Base-by-base conservation (phyloP, 176 grass and related monocot genomes). In the Musa troglodytarum region DNA sequence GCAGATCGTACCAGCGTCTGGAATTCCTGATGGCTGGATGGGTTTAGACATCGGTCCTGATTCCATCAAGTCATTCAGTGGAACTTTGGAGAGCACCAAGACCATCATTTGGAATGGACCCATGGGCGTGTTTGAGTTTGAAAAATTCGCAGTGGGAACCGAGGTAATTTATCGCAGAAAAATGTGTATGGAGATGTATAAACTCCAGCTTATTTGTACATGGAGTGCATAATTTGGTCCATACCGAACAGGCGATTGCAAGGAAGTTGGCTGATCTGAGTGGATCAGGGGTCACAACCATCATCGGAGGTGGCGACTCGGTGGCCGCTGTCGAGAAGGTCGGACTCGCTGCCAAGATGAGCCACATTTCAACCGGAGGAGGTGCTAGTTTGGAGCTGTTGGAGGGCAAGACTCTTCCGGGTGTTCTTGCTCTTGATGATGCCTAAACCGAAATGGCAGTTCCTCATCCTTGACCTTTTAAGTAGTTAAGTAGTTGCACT, bases 21-120 rank as follows among this genome's bases (percentile, higher is more conserved):
- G 52, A 8, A 86, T 86, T 20, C 84, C 84, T 66, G 79, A 82
- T 82, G 79, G 84, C 57, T 86, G 84, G 84, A 86, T 86, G 84
- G 84, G 84, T 67, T 75, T 86, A 29, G 84, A 86, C 69, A 82
- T 86, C 19, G 84, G 84, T 57, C 84, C 84, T 3, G 84, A 86
- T 50, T 77, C 84, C 14, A 86, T 82, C 68, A 78, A 82, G 57
- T 74, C 74, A 65, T 86, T 86, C 74, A 86, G 50, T 52, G 79
- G 82, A 49, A 67, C 79, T 11, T 68, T 86, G 68, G 84, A 86
- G 43, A 78, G 73, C 71, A 82, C 84, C 24, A 74, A 86, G 67
- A 86, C 84, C 9, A 77, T 86, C 72, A 86, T 86, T 56, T 86
- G 84, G 84, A 86, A 86, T 11, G 84, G 84, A 28, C 84, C 84